Evolutionary conservation across 495 filamentous ascomycete species (phyloP).

Genomic region (Pyrenula massariospora): DNA sequence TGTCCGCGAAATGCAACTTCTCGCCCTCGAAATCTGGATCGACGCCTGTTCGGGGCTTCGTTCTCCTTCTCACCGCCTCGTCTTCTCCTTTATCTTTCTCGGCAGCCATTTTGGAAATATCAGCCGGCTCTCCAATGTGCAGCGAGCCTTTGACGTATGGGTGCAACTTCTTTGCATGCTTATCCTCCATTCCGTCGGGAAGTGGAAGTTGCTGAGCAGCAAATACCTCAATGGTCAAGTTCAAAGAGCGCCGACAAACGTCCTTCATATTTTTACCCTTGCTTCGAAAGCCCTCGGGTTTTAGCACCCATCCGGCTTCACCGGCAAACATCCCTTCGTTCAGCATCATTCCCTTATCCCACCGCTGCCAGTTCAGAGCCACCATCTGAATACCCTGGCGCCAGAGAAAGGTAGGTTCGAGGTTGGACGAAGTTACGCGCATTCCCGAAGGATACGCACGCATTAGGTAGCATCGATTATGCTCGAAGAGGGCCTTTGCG

Average conservation of each 20-base stretch:
- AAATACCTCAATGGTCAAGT: slow-evolving; percentile 35
- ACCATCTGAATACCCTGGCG: slow-evolving; percentile 82
- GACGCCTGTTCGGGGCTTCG: slow-evolving; percentile 44
- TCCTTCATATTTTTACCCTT: slow-evolving; percentile 7
- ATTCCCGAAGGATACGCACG: slow-evolving; percentile 77
- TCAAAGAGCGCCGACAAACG: slow-evolving; percentile 15
- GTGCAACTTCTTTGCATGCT: slow-evolving; percentile 47
- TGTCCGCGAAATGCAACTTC: slow-evolving; percentile 44
- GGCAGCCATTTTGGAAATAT: slow-evolving; percentile 6
- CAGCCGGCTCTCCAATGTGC: slow-evolving; percentile 54
- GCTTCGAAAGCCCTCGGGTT: slow-evolving; percentile 58
- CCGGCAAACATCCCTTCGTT: slow-evolving; percentile 87
- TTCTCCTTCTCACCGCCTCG: slow-evolving; percentile 58
- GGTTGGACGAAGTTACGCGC: slow-evolving; percentile 73
- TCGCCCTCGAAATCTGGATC: slow-evolving; percentile 63
- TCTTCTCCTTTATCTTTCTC: slow-evolving; percentile 32
- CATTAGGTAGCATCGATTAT: slow-evolving; percentile 81
- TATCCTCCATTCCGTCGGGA: slow-evolving; percentile 27
- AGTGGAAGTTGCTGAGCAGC: slow-evolving; percentile 42
- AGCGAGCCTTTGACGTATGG: slow-evolving; percentile 76
- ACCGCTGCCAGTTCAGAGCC: slow-evolving; percentile 88
- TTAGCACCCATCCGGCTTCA: slow-evolving; percentile 72
- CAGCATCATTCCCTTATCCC: slow-evolving; percentile 89
- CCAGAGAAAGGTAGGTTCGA: slow-evolving; percentile 78
- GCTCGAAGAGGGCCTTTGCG: slow-evolving; percentile 53